These are phyloP conservation scores for Xylaria sp. DNA, from an alignment of 495 filamentous ascomycete species.

Conservation along the genomic window DNA sequence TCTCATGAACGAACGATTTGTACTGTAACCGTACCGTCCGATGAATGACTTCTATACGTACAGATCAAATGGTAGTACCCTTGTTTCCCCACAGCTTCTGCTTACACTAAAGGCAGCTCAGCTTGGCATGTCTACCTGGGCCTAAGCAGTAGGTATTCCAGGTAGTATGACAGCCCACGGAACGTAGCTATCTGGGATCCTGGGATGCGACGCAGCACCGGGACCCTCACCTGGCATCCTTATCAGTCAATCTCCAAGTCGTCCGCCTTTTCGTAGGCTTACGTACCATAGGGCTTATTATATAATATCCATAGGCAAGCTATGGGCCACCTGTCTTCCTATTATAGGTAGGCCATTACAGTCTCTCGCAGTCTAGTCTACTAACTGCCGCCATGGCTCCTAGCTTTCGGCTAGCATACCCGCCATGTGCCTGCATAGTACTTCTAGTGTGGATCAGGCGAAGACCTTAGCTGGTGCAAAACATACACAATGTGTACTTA, in stretches of 20 bases:
- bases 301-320: neutral
- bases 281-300: neutral
- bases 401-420: neutral
- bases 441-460: neutral
- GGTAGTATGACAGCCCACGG: neutral
- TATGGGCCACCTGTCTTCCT: neutral
- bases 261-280: neutral
- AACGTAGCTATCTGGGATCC: neutral
- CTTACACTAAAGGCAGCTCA: neutral
- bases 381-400: neutral
- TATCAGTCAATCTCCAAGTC: neutral
- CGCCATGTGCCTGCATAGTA: neutral
- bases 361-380: neutral
- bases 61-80: neutral
- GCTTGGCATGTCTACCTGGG: neutral
- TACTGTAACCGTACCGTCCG: neutral
- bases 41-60: neutral
- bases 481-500: neutral
- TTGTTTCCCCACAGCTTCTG: neutral
- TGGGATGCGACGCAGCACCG: neutral
- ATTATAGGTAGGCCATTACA: neutral
- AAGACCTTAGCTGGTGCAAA: neutral
- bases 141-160: no score
- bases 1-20: neutral
- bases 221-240: neutral